Conservation (phyloP, 2,329 filamentous ascomycete species). For the Diatrype stigma region DNA sequence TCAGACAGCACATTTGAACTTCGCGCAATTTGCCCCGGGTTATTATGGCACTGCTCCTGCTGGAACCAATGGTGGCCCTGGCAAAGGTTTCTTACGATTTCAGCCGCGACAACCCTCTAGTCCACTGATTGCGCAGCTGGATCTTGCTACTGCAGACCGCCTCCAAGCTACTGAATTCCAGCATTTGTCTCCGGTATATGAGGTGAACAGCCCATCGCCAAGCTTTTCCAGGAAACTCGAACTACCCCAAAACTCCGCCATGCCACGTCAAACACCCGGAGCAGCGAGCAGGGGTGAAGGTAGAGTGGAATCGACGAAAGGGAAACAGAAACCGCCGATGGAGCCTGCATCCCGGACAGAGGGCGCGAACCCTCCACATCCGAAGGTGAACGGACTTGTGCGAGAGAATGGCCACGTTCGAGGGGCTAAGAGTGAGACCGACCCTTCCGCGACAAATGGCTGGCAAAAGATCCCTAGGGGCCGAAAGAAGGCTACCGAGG, state of each 20-base stretch:
- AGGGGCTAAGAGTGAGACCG: slow-evolving; percentile 50
- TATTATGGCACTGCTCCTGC: slow-evolving; percentile 16
- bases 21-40: slow-evolving; percentile 17
- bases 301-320: slow-evolving; percentile 16
- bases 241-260: slow-evolving; percentile 23
- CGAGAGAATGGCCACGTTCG: slow-evolving; percentile 52
- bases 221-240: slow-evolving; percentile 55
- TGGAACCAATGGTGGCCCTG: slow-evolving; percentile 4
- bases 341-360: slow-evolving; percentile 21
- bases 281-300: slow-evolving; percentile 14
- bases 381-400: slow-evolving; percentile 34
- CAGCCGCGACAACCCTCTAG: slow-evolving; percentile 41
- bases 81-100: slow-evolving; percentile 17
- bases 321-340: slow-evolving; percentile 24
- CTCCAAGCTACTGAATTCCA: slow-evolving; percentile 40
- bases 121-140: slow-evolving; percentile 50
- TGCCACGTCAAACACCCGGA: slow-evolving; percentile 4
- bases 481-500: slow-evolving; percentile 46
- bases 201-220: slow-evolving; percentile 68
- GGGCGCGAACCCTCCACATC: slow-evolving; percentile 15
- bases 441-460: slow-evolving; percentile 34
- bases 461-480: slow-evolving; percentile 59
- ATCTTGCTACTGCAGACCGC: slow-evolving; percentile 48
- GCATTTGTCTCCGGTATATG: slow-evolving; percentile 69
- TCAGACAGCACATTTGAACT: slow-evolving; percentile 12